phyloP scores from a whole-genome alignment of 306 rosid genomes.

The Oxytropis ochrocephala region DNA sequence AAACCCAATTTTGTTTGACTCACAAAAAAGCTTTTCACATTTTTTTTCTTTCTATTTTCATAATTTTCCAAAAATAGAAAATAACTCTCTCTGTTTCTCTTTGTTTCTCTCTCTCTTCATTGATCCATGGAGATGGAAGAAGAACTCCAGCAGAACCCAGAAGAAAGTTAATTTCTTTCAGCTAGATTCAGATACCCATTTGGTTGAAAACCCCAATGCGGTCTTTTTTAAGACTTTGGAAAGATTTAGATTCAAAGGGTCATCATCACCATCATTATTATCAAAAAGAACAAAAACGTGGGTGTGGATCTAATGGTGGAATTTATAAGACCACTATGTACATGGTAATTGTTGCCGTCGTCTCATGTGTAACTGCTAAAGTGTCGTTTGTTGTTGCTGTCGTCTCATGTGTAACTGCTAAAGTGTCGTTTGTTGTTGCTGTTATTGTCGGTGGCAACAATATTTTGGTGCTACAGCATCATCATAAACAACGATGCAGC shows the following conservation, averaged over 20 bases:
- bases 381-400: background rate
- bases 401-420: too few species aligned
- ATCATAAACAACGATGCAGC: constrained; percentile 99
- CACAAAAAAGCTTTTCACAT: constrained; percentile 7
- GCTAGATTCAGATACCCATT: constrained; percentile 15
- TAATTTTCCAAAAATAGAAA: constrained; percentile 34
- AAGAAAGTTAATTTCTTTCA: constrained; percentile 20
- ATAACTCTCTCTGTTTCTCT: constrained; percentile 20
- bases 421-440: too few species aligned
- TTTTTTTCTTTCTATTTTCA: background rate
- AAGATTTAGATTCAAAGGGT: too few species aligned
- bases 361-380: background rate
- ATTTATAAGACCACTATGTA: background rate
- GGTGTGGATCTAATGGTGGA: too few species aligned
- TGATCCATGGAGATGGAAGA: constrained; percentile 49
- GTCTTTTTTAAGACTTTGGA: too few species aligned
- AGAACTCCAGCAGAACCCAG: constrained; percentile 26
- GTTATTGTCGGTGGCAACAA: constrained; percentile 34
- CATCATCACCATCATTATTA: too few species aligned
- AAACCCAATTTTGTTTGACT: constrained; percentile 42
- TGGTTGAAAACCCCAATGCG: constrained; percentile 27
- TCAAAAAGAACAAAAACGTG: too few species aligned
- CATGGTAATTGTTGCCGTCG: too few species aligned
- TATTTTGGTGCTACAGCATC: constrained; percentile 50
- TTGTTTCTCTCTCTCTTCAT: background rate